Evolutionary conservation across 306 rosid species (phyloP), one percentile per base, ranked within the genome.

Genomic region (Fagus sylvatica): DNA sequence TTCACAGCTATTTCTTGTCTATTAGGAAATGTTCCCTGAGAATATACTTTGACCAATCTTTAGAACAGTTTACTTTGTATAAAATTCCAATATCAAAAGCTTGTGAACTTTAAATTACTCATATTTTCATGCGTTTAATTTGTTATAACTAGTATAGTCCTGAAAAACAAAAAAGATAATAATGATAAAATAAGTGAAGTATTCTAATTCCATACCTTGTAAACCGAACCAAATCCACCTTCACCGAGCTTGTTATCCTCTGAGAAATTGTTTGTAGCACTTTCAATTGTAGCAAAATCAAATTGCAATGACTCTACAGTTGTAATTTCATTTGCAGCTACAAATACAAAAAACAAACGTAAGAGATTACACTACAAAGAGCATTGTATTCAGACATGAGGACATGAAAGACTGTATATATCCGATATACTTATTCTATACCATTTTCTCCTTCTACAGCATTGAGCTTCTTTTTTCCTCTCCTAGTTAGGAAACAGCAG

Each of bases 171-270:
- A 41, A 41, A 41, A 41, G 5, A 8, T 41, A 41, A 41, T 41
- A 6, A 41, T 2, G 7, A 41, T 41, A 41, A 41, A 41, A 41
- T 7, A 41, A 41, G 2, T 41, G 0, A 0, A 2, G 10, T 0
- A 41, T 41, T 41, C 46, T 41, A 41, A 41, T 41, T 41, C 7
- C 2, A 41, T 6, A 37, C 84, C 84, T 74, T 80, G 55, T 80
- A 80, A 19, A 80, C 84, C 9, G 5, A 65, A 39, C 84, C 76
- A 60, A 74, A 80, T 7, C 81, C 87, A 9, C 87, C 87, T 60
- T 66, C 65, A 7, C 84, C 87, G 1, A 84, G 6, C 68, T 11
- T 84, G 69, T 76, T 79, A n/a, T 48, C 19, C 32, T 36, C 46
- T 2, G 81, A 72, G 67, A 84, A 76, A 0, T 65, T 67, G 9